Base-by-base conservation (phyloP, 2,329 filamentous ascomycete species). In the Fusarium nelsonii region DNA sequence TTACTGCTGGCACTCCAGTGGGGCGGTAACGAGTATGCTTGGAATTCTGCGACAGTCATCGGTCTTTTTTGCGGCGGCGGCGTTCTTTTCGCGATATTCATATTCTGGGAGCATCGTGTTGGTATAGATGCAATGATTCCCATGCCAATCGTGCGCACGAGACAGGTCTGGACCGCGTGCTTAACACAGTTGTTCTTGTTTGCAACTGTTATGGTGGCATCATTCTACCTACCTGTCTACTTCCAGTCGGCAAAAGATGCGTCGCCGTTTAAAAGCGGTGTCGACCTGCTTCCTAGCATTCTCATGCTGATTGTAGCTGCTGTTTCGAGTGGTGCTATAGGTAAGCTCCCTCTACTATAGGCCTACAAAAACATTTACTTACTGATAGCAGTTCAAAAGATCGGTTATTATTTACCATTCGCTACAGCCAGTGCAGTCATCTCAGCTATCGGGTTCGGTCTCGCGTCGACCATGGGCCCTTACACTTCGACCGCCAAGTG, bases 1-100 rank as follows among this genome's bases (percentile, higher is more conserved):
- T 74, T 86, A 26, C 76, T 87, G n/a, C 77, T 88, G 1, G 85
- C 83, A 3, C 78, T 87, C 26, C 81, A 87, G 65, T 87, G 82
- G 79, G 85, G 84, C 9, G 85, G 85, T 6, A 75, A 78, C 20
- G 70, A 80, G 48, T 81, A 83, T 57, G 48, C 83, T 1, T 87
- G 84, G 85, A 76, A 77, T 43, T 81, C 79, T 65, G 70, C 78
- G 14, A 77, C 75, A 3, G 74, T 85, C 20, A 81, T 86, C 28
- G 83, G 82, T 0, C 74, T 86, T 15, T 81, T 87, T 49, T 77
- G 80, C 6, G 81, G 83, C 6, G 79, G 78, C 4, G 81, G 68
- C 12, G 71, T 77, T 16, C 77, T 84, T 63, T 70, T 78, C 1
- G 36, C 75, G 16, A 58, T 81, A 12, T 88, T 88, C 62, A 44